These are phyloP conservation scores for Obba rivulosa DNA, from an alignment of 768 basidiomycete genomes.

Conservation along the genomic window DNA sequence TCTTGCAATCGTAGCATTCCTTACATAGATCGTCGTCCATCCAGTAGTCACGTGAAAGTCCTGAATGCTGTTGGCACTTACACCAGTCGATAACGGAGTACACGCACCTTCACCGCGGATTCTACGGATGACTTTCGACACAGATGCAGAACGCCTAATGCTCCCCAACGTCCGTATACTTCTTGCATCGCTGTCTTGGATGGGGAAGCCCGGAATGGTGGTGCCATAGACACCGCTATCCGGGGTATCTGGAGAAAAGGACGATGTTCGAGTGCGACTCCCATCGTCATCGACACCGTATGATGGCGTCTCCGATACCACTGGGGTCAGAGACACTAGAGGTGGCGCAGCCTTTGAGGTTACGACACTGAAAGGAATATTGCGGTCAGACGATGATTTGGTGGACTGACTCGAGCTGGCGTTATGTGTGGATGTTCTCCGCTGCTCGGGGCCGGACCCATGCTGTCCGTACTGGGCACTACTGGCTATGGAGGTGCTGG, in stretches of 20 bases:
- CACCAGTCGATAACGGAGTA: constrained; percentile 4
- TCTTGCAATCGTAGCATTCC: constrained; percentile 95
- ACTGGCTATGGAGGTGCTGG: constrained; percentile 28
- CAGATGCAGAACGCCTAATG: constrained; percentile 71
- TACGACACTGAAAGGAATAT: constrained; percentile 45
- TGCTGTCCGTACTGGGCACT: constrained; percentile 24
- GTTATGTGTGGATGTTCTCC: constrained; percentile 53
- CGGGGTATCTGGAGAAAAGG: constrained; percentile 49
- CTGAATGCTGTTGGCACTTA: constrained; percentile 30
- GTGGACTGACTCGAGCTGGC: constrained; percentile 44
- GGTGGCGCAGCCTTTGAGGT: constrained; percentile 66
- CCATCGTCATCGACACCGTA: constrained; percentile 62
- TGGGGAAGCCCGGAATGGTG: constrained; percentile 88
- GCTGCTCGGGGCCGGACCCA: constrained; percentile 37
- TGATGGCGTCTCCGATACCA: constrained; percentile 71
- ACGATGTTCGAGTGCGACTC: constrained; percentile 46
- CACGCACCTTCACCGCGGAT: constrained; percentile 81
- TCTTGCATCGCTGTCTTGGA: constrained; percentile 78
- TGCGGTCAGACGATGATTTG: constrained; percentile 50
- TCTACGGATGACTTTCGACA: constrained; percentile 86
- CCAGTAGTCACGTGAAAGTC: constrained; percentile 94
- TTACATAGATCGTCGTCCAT: constrained; percentile 97
- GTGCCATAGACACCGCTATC: constrained; percentile 63
- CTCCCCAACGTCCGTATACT: constrained; percentile 70
- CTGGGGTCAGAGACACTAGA: constrained; percentile 79